These are phyloP conservation scores for Jaltomata sinuosa DNA, from an alignment of 257 asterid species.

Conservation along the genomic window DNA sequence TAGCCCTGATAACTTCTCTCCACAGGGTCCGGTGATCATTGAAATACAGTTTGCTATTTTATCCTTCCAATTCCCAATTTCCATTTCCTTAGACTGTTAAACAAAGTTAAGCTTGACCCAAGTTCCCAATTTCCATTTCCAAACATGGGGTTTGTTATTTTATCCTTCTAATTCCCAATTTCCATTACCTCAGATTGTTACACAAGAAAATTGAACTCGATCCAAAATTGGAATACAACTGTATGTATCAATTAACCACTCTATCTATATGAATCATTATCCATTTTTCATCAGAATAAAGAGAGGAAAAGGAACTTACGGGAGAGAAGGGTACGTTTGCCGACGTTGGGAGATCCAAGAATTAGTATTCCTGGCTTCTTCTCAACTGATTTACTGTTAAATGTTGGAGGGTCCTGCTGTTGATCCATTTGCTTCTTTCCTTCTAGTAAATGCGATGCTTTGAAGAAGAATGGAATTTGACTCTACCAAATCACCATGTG, in stretches of 20 bases:
- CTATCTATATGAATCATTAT: too few species aligned
- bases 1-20: too few species aligned
- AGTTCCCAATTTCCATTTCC: not conserved
- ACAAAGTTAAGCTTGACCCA: not conserved
- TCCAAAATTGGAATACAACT: too few species aligned
- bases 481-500: too few species aligned
- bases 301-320: slow-evolving; percentile 31
- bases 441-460: not conserved
- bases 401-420: not conserved
- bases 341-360: slow-evolving; percentile 77
- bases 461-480: not conserved
- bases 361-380: slow-evolving; percentile 66
- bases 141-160: too few species aligned
- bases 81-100: not conserved
- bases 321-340: slow-evolving; percentile 80
- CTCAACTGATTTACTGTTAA: slow-evolving; percentile 45
- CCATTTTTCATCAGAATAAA: not conserved
- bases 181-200: not conserved
- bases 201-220: not conserved
- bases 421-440: slow-evolving; percentile 6
- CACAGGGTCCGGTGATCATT: too few species aligned
- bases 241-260: not conserved
- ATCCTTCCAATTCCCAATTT: not conserved
- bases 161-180: not conserved
- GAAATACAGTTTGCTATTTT: too few species aligned